These are phyloP conservation scores for Hymenotorrendiella dingleyae DNA, from an alignment of 2,329 filamentous ascomycete genomes.

Conservation along the genomic window DNA sequence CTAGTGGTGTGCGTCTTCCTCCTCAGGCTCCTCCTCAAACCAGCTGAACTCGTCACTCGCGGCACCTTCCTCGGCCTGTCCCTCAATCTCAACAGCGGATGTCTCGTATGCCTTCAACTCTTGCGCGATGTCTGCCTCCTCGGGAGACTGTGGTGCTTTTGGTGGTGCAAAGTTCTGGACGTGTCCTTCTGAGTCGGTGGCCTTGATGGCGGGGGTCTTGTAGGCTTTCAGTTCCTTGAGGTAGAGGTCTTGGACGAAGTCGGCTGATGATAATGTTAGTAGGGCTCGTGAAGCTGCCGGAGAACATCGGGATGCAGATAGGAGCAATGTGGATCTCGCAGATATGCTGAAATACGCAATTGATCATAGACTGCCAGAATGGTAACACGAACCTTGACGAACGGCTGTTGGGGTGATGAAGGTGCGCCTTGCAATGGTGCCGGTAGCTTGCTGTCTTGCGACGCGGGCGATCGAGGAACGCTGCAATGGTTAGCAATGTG, in stretches of 20 bases:
- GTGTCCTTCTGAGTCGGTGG: conserved; percentile 80
- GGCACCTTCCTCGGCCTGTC: conserved; percentile 61
- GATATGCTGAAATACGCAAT: not conserved
- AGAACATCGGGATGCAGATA: too few relatives aligned
- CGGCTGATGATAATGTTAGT: conserved; percentile 53
- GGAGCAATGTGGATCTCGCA: not conserved
- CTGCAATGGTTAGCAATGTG: conserved; percentile 23
- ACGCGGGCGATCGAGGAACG: conserved; percentile 32
- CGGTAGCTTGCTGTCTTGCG: conserved; percentile 28
- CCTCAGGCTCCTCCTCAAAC: conserved; percentile 70
- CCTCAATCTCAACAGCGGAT: conserved; percentile 92
- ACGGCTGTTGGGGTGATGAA: conserved; percentile 32
- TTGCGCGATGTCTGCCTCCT: conserved; percentile 87
- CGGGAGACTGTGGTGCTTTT: conserved; percentile 77
- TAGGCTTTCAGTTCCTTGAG: conserved; percentile 92
- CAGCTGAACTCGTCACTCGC: conserved; percentile 56
- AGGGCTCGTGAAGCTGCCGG: not conserved
- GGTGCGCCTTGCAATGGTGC: conserved; percentile 27
- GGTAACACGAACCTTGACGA: conserved; percentile 28
- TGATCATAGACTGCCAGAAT: not conserved
- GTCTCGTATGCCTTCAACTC: conserved; percentile 92
- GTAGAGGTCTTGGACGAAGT: conserved; percentile 97
- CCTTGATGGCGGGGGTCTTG: conserved; percentile 80
- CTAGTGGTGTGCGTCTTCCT: conserved; percentile 40
- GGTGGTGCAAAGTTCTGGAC: conserved; percentile 83